These are phyloP conservation scores for Chalciporus piperatus DNA, from an alignment of 768 basidiomycete species.

Conservation along the genomic window DNA sequence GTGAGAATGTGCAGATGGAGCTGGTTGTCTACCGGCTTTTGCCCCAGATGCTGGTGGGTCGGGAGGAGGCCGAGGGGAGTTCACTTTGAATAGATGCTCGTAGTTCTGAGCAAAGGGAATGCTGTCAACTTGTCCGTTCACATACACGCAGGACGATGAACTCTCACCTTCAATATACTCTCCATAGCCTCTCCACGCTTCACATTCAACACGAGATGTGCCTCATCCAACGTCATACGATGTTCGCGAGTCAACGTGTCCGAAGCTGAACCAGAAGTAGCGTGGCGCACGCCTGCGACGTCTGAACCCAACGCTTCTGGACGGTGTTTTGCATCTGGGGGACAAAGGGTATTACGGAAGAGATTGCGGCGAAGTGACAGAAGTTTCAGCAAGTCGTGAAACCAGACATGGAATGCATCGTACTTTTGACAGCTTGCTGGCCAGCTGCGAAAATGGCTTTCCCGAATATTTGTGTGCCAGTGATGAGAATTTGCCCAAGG, in stretches of 20 bases:
- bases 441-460: conserved; percentile 91
- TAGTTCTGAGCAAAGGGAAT: conserved; percentile 62
- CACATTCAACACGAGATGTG: conserved; percentile 85
- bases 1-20: conserved; percentile 64
- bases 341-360: background rate
- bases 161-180: conserved; percentile 65
- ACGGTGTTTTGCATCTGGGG: conserved; percentile 75
- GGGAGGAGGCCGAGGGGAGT: conserved; percentile 64
- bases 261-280: conserved; percentile 69
- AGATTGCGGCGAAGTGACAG: background rate
- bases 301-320: conserved; percentile 72
- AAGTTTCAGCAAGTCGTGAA: background rate
- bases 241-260: conserved; percentile 83
- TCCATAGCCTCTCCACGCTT: conserved; percentile 73
- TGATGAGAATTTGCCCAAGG: conserved; percentile 75
- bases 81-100: conserved; percentile 89
- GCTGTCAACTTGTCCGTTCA: background rate
- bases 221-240: conserved; percentile 95
- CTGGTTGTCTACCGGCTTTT: conserved; percentile 40
- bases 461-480: conserved; percentile 80
- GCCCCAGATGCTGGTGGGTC: conserved; percentile 39
- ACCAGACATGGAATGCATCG: conserved; percentile 26
- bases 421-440: conserved; percentile 90
- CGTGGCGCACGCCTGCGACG: conserved; percentile 69
- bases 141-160: background rate